Percentiles rank a stretch among this genome's conserved stretches.
These are phyloP conservation scores for Didymella exigua DNA, from an alignment of 2,329 filamentous ascomycete species.

Conservation along the genomic window DNA sequence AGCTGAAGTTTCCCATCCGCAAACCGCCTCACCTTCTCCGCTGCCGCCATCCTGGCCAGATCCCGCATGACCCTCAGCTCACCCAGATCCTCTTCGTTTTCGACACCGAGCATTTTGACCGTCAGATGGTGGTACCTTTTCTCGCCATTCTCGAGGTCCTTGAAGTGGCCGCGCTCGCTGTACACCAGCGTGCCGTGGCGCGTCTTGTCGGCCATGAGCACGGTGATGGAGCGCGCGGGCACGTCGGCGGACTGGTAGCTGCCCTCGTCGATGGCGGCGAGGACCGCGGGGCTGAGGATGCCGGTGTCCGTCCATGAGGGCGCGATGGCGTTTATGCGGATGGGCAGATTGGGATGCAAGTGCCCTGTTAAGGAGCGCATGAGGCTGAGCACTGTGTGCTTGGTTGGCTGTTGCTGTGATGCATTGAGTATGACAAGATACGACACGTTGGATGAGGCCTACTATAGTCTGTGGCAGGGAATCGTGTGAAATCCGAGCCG, in stretches of 20 bases:
- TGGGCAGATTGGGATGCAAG: constrained; percentile 31
- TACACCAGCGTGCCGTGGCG: constrained; percentile 38
- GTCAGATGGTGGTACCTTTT: constrained; percentile 26
- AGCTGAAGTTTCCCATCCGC: neutral
- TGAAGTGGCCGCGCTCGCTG: constrained; percentile 29
- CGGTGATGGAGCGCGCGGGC: constrained; percentile 28
- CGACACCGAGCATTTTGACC: constrained; percentile 24
- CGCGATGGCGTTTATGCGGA: constrained; percentile 43
- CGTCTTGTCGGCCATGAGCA: constrained; percentile 37
- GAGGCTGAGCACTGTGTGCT: constrained; percentile 42
- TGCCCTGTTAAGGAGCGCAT: constrained; percentile 31
- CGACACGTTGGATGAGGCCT: neutral
- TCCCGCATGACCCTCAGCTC: constrained; percentile 15
- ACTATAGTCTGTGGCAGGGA: constrained; percentile 41
- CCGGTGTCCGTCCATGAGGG: constrained; percentile 41
- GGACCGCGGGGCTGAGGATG: constrained; percentile 24
- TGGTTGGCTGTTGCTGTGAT: constrained; percentile 30
- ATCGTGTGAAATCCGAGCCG: constrained; percentile 34
- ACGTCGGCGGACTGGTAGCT: constrained; percentile 32
- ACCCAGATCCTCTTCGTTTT: constrained; percentile 1
- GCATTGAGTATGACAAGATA: constrained; percentile 8
- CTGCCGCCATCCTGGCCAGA: constrained; percentile 3
- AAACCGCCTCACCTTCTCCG: neutral
- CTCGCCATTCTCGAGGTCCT: constrained; percentile 39
- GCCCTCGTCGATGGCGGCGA: constrained; percentile 24